Base-by-base conservation (phyloP, 495 filamentous ascomycete species). In the Penicillium maclennaniae region DNA sequence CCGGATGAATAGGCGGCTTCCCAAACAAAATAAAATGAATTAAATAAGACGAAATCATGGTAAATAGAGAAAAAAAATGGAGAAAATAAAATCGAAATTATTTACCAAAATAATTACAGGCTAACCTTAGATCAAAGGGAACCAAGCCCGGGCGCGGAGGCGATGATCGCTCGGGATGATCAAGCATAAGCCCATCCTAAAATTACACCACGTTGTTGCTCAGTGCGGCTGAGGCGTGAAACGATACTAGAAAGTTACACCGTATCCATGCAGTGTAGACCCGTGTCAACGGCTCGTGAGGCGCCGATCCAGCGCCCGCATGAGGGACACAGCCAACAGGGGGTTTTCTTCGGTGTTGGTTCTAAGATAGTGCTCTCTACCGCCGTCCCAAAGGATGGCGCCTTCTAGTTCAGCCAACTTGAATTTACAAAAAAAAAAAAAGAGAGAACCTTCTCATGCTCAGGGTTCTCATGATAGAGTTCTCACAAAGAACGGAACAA, bases 121-220 rank as follows among this genome's bases (percentile, higher is more conserved):
- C 51, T 52, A 47, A 41, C 59, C 51, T 61, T 58, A 59, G 58
- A 65, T 65, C 58, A 41, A 27, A 48, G 49, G 43, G 51, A 58
- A 55, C 53, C 43, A 45, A 62, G 61, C 61, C 62, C 61, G 55
- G 61, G 55, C 59, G 59, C 62, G 62, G 60, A 60, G 58, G 58
- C 47, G 55, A 55, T 60, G 59, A 62, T 62, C 59, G 56, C 54
- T 56, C 62, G 63, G 63, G 63, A 66, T 53, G 63, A 66, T 66
- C 63, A 66, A 63, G 56, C 37, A 54, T 62, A 54, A 54, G 55
- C 51, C 45, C 41, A 40, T 58, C 49, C 56, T 59, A 59, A 55
- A 51, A 47, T 59, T 56, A 55, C 53, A 47, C 47, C 28, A 45
- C 42, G 49, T 52, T 45, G 28, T 45, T n/a, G 21, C n/a, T 16